Evolutionary conservation across 2,329 filamentous ascomycete genomes (phyloP).

Genomic region (Aspergillus fumigatus): DNA sequence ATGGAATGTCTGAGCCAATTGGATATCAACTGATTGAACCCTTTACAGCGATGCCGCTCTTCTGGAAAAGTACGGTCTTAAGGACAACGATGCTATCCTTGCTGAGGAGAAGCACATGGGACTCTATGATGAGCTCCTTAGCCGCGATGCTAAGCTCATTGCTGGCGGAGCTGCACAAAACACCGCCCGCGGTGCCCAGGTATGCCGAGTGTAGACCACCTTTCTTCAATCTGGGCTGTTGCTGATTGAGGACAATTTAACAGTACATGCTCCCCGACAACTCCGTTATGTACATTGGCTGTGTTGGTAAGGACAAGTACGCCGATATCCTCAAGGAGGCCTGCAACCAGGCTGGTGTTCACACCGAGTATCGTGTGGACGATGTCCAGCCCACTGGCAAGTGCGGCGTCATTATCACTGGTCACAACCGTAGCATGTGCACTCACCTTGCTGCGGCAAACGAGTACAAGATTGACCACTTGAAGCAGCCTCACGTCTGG

Average conservation of each 20-base stretch:
- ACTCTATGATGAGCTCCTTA: slow-evolving; percentile 89
- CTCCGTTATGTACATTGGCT: slow-evolving; percentile 89
- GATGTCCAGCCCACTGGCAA: slow-evolving; percentile 79
- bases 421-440: slow-evolving; percentile 89
- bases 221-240: neutral
- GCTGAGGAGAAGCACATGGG: slow-evolving; percentile 85
- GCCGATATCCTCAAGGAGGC: slow-evolving; percentile 81
- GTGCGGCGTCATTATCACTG: slow-evolving; percentile 95
- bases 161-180: slow-evolving; percentile 97
- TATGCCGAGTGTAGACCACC: slow-evolving; percentile 24
- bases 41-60: slow-evolving; percentile 67
- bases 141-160: slow-evolving; percentile 89
- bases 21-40: slow-evolving; percentile 3
- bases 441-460: slow-evolving; percentile 96
- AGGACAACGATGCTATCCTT: slow-evolving; percentile 96
- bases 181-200: slow-evolving; percentile 87
- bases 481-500: slow-evolving; percentile 91
- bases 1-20: neutral
- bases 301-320: slow-evolving; percentile 94
- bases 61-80: slow-evolving; percentile 87
- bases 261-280: slow-evolving; percentile 86
- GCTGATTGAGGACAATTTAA: slow-evolving; percentile 4
- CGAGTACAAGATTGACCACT: slow-evolving; percentile 90
- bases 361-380: slow-evolving; percentile 93
- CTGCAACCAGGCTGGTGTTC: slow-evolving; percentile 80